Evolutionary conservation across 768 basidiomycete species (phyloP).

Genomic region (Xerocomellus dryophilus): DNA sequence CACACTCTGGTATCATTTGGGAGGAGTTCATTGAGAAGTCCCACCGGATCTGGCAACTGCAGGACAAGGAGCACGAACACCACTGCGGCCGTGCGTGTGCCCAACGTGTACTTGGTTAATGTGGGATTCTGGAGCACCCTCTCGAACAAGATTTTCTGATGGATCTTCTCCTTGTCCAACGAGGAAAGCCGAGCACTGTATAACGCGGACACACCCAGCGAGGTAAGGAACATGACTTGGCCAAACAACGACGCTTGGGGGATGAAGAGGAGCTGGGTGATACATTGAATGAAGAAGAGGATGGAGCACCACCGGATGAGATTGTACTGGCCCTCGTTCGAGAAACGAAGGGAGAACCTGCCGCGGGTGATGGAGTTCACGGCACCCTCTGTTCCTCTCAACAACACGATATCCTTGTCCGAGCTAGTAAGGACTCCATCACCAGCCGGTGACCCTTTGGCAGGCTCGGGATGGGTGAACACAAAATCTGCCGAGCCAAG

Average conservation of each 20-base stretch:
- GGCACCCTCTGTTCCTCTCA: conserved; percentile 27
- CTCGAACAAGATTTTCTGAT: conserved; percentile 12
- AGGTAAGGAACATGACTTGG: conserved; percentile 30
- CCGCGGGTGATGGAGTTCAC: conserved; percentile 32
- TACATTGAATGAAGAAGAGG: conserved; percentile 22
- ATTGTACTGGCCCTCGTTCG: conserved; percentile 5
- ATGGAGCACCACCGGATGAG: conserved; percentile 21
- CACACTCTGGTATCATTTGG: conserved; percentile 24
- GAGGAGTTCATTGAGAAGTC: conserved; percentile 13
- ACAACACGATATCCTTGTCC: conserved; percentile 19
- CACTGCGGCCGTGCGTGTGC: conserved; percentile 14
- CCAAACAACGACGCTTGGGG: conserved; percentile 29
- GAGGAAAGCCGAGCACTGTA: conserved; percentile 25
- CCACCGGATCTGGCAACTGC: not conserved
- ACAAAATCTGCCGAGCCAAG: conserved; percentile 25
- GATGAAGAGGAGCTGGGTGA: conserved; percentile 30
- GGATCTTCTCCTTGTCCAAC: conserved; percentile 31
- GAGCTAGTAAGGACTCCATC: conserved; percentile 30
- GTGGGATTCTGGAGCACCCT: conserved; percentile 10
- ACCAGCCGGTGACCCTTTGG: conserved; percentile 24
- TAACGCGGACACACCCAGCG: conserved; percentile 25
- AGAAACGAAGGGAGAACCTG: conserved; percentile 23
- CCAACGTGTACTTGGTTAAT: conserved; percentile 15
- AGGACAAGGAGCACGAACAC: conserved; percentile 20
- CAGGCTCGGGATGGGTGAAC: conserved; percentile 24